Percentiles rank a stretch among this genome's conserved stretches.
Conservation (phyloP, 306 rosid species). For the Casuarina equisetifolia region DNA sequence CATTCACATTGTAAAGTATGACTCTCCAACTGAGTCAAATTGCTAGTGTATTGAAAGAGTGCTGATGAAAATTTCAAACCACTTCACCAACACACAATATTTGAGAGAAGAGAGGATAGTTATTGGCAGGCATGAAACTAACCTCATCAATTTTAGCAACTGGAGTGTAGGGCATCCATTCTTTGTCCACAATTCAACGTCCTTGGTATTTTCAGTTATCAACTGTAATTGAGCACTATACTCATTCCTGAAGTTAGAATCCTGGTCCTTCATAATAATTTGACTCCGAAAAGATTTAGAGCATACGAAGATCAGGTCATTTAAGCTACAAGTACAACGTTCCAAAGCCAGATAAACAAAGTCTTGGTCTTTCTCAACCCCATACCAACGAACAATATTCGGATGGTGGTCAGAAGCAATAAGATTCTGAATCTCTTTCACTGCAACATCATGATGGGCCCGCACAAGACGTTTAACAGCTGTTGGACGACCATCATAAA, state of each 20-base stretch:
- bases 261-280: slow-evolving; percentile 26
- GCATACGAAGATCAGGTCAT: slow-evolving; percentile 51
- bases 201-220: slow-evolving; percentile 31
- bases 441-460: slow-evolving; percentile 68
- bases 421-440: slow-evolving; percentile 75
- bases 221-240: slow-evolving; percentile 36
- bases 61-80: background rate
- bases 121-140: slow-evolving; percentile 19
- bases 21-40: background rate
- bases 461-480: slow-evolving; percentile 88
- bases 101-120: background rate
- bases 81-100: background rate
- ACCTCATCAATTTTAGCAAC: slow-evolving; percentile 76
- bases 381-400: slow-evolving; percentile 83
- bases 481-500: slow-evolving; percentile 67
- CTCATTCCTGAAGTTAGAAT: slow-evolving; percentile 24
- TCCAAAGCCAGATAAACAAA: slow-evolving; percentile 80
- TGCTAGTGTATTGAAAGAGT: background rate
- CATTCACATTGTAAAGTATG: background rate
- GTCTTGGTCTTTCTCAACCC: slow-evolving; percentile 76
- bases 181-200: slow-evolving; percentile 48
- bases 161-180: slow-evolving; percentile 53
- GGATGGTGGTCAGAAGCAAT: slow-evolving; percentile 76
- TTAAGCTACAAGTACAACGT: slow-evolving; percentile 72
- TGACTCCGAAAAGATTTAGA: slow-evolving; percentile 31